Base-by-base conservation (phyloP, 2,329 filamentous ascomycete genomes). In the Venturia oleaginea region DNA sequence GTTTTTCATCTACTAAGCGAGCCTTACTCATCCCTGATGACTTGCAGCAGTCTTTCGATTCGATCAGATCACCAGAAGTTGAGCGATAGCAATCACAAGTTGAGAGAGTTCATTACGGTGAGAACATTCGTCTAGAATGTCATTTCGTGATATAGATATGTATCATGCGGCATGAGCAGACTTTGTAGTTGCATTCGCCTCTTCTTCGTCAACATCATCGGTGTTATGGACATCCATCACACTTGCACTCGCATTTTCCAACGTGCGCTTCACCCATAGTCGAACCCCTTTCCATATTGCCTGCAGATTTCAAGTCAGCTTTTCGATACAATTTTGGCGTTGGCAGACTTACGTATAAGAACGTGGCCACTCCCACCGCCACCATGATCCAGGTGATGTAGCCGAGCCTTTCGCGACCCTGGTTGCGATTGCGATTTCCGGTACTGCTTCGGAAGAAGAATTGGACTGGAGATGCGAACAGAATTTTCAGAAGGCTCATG, bases 221-320 rank as follows among this genome's bases (percentile, higher is more conserved):
- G 84, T 83, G 59, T 79, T 82, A 68, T 86, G 86, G n/a, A 96
- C 87, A 75, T 97, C 92, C 75, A 93, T 81, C 63, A 97, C 90
- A 67, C 82, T 83, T 70, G 94, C 90, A 67, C 90, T 89, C 60
- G 89, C 89, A 70, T 83, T 86, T 72, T 92, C 86, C 37, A 97
- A 82, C n/a, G 86, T 82, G 59, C 83, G 83, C 62, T 86, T 83
- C 72, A 86, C 92, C 81, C 90, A 85, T 51, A 83, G 83, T 68
- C 89, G 85, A 62, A 96, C 90, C 64, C 83, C 86, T 76, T 90
- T 93, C 85, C 91, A 97, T 0, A 93, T 86, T 61, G 85, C 85
- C 87, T 92, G 67, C 17, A 54, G 48, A 32, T 46, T n/a, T 72
- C 55, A 73, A 69, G 62, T 64, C 7, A 54, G 34, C 61, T 27